Evolutionary conservation across 345 rosid species (phyloP), one percentile per base, ranked within the genome.

Genomic region (Melaleuca quinquenervia): DNA sequence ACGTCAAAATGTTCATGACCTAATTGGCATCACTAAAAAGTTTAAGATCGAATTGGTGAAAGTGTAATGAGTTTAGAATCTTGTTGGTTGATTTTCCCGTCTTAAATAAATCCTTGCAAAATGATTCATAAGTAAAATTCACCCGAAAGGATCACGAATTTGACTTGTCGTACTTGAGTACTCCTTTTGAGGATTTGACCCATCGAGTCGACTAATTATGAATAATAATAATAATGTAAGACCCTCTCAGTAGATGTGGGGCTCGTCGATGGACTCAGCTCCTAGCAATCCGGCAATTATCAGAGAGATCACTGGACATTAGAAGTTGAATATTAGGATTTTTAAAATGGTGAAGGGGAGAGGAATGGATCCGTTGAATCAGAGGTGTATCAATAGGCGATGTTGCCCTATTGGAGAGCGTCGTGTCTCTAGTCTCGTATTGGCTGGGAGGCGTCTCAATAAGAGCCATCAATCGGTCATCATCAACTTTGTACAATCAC

Each of bases 141-240:
- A 36, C 3, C 7, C 6, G 2, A 7, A 32, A 20, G 20, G 11
- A 64, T 18, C 78, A 64, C 18, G 24, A 2, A 32, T 3, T 10
- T 41, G 12, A 32, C 10, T 32, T 6, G 1, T 32, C 78, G 0
- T 64, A 16, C 18, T 5, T 16, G 22, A 32, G 22, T 64, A 32
- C 22, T 32, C 6, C 11, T 64, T 16, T 29, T 6, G 36, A 0
- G 75, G 20, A 5, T 0, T 3, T 3, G 3, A 15, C 36, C 41
- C 36, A 62, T 54, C 12, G 60, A 22, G n/a, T 22, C 12, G 1
- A 8, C n/a, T 9, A 22, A 22, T 54, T 54, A 9, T 54, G 60
- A n/a, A 54, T 54, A n/a, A 5, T 9, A n/a, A 5, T 9, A 54
- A 0, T 1, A 9, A 11, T 22, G 32, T 7, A 64, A 64, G 44